phyloP scores from a whole-genome alignment of 1,139 yeast species.

The Pichia sp. region DNA sequence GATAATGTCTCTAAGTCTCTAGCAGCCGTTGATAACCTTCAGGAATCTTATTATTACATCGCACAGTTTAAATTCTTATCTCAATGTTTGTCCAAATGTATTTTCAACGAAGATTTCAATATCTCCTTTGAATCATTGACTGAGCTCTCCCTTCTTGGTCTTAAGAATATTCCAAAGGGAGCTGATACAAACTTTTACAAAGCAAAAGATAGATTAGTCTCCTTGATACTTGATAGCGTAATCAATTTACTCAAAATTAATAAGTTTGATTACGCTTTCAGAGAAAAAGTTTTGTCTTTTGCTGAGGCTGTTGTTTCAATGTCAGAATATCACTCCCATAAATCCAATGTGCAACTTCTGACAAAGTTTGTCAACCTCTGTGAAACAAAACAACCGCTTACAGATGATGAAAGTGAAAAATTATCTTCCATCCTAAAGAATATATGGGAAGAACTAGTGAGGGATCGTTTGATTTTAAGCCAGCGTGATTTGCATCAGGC shows the following conservation, averaged over 20 bases:
- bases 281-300: constrained; percentile 8
- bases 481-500: constrained; percentile 57
- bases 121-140: constrained; percentile 11
- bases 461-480: constrained; percentile 55
- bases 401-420: constrained; percentile 9
- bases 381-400: constrained; percentile 5
- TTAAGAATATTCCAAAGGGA: constrained; percentile 18
- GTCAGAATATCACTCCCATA: constrained; percentile 19
- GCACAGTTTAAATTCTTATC: constrained; percentile 34
- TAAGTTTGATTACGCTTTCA: constrained; percentile 4
- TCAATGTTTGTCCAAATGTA: constrained; percentile 21
- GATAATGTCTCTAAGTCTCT: constrained; percentile 7
- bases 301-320: constrained; percentile 14
- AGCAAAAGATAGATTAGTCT: constrained; percentile 35
- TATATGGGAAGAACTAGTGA: constrained; percentile 55
- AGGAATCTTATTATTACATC: constrained; percentile 26
- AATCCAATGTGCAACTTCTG: constrained; percentile 17
- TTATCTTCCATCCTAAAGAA: constrained; percentile 32
- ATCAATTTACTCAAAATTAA: constrained; percentile 14
- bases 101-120: constrained; percentile 20
- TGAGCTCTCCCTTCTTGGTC: constrained; percentile 11
- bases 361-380: constrained; percentile 12
- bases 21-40: constrained; percentile 23
- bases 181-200: constrained; percentile 35
- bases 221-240: constrained; percentile 15